These are phyloP conservation scores for Colletotrichum tropicale DNA, from an alignment of 2,329 filamentous ascomycete genomes.

Conservation along the genomic window DNA sequence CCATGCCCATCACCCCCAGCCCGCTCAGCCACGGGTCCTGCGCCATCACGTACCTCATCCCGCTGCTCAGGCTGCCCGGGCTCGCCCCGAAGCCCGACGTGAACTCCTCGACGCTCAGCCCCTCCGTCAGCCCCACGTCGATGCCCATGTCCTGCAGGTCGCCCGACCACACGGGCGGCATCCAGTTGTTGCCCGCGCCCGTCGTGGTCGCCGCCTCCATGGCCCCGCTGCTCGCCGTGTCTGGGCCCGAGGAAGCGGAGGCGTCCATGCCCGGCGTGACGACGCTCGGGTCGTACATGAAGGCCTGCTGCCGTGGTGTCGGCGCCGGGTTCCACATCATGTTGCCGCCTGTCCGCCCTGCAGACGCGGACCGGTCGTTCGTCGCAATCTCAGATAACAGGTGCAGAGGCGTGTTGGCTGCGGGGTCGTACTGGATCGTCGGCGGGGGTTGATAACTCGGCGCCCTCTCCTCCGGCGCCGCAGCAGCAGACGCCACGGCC, in stretches of 20 bases:
- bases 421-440: slow-evolving; percentile 27
- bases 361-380: slow-evolving; percentile 33
- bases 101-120: slow-evolving; percentile 18
- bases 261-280: background rate
- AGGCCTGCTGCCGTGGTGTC: slow-evolving; percentile 35
- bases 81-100: slow-evolving; percentile 18
- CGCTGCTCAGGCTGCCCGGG: slow-evolving; percentile 22
- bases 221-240: background rate
- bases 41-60: slow-evolving; percentile 36
- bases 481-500: background rate
- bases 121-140: slow-evolving; percentile 12
- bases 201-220: background rate
- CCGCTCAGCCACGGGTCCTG: slow-evolving; percentile 45
- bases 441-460: slow-evolving; percentile 22
- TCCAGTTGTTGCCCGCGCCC: background rate
- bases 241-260: background rate
- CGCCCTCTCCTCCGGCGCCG: slow-evolving; percentile 18
- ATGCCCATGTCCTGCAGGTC: slow-evolving; percentile 17
- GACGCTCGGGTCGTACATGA: slow-evolving; percentile 36
- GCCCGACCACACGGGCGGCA: background rate
- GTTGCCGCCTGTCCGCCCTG: slow-evolving; percentile 1
- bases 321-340: slow-evolving; percentile 24
- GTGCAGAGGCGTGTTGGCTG: slow-evolving; percentile 58
- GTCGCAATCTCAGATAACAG: slow-evolving; percentile 63
- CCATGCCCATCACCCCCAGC: slow-evolving; percentile 29